A percentile compares a stretch with the other conserved stretches of the same genome.
Conservation (phyloP, 2,329 filamentous ascomycete species). For the Rhytidhysteron rufulum region DNA sequence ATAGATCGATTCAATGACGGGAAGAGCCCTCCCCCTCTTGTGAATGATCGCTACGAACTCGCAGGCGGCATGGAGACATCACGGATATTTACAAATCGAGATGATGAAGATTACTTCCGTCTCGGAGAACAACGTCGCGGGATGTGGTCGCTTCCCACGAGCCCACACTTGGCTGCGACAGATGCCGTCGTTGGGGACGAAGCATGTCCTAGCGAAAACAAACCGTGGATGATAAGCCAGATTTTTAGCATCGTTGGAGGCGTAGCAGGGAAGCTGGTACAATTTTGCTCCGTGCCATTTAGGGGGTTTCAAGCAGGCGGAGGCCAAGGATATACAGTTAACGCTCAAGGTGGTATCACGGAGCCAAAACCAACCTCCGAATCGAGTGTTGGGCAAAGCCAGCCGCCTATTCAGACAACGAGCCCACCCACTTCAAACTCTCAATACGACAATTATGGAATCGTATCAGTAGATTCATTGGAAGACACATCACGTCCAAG, state of each 20-base stretch:
- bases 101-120: constrained; percentile 40
- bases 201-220: constrained; percentile 18
- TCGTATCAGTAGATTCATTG: constrained; percentile 42
- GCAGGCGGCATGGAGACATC: constrained; percentile 50
- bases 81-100: constrained; percentile 32
- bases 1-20: constrained; percentile 16
- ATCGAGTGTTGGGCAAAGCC: too few species aligned
- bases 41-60: constrained; percentile 50
- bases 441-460: constrained; percentile 46
- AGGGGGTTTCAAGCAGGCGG: constrained; percentile 83
- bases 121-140: constrained; percentile 31
- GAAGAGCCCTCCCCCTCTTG: constrained; percentile 42
- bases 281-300: constrained; percentile 75
- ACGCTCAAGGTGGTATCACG: constrained; percentile 26
- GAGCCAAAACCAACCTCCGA: constrained; percentile 2
- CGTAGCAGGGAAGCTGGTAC: constrained; percentile 74
- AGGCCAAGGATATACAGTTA: constrained; percentile 65
- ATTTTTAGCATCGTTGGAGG: constrained; percentile 62
- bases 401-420: too few species aligned
- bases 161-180: constrained; percentile 15
- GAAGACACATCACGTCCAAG: constrained; percentile 41
- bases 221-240: constrained; percentile 23
- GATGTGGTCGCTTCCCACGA: constrained; percentile 30
- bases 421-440: too few species aligned
- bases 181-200: constrained; percentile 6